Percentiles rank a stretch among this genome's conserved stretches.
phyloP scores from a whole-genome alignment of 805 yeast genomes.

The Cyberlindnera suaveolens region DNA sequence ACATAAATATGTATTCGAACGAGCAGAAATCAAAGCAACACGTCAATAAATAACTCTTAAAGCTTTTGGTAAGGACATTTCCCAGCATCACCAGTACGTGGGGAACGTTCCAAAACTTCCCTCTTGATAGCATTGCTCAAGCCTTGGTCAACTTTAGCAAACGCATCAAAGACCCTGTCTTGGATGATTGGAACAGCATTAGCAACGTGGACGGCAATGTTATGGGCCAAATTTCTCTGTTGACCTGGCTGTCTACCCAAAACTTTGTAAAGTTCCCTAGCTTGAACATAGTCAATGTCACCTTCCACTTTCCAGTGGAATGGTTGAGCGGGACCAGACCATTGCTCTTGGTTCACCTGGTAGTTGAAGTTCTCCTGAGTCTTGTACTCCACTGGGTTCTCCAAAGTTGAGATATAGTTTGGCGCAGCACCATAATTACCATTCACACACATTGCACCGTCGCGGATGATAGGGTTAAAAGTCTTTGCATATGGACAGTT shows the following conservation, averaged over 20 bases:
- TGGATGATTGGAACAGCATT: constrained; percentile 72
- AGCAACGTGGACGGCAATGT: constrained; percentile 67
- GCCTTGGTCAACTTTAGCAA: constrained; percentile 61
- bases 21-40: background rate
- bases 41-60: constrained; percentile 2
- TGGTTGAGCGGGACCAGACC: constrained; percentile 78
- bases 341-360: constrained; percentile 69
- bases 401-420: constrained; percentile 57
- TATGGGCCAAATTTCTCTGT: constrained; percentile 78
- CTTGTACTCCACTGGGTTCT: constrained; percentile 26
- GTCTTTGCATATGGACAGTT: constrained; percentile 67
- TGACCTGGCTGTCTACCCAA: constrained; percentile 74
- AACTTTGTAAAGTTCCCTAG: constrained; percentile 66
- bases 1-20: background rate
- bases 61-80: constrained; percentile 21
- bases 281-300: constrained; percentile 71
- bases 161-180: constrained; percentile 73
- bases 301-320: constrained; percentile 77
- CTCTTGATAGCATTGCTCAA: constrained; percentile 63
- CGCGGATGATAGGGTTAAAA: constrained; percentile 71
- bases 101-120: constrained; percentile 44
- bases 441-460: constrained; percentile 67
- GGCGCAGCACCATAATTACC: constrained; percentile 76
- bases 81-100: constrained; percentile 16
- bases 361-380: constrained; percentile 22